These are phyloP conservation scores for Scheffersomyces segobiensis DNA, from an alignment of 1,139 yeast species.

Conservation along the genomic window DNA sequence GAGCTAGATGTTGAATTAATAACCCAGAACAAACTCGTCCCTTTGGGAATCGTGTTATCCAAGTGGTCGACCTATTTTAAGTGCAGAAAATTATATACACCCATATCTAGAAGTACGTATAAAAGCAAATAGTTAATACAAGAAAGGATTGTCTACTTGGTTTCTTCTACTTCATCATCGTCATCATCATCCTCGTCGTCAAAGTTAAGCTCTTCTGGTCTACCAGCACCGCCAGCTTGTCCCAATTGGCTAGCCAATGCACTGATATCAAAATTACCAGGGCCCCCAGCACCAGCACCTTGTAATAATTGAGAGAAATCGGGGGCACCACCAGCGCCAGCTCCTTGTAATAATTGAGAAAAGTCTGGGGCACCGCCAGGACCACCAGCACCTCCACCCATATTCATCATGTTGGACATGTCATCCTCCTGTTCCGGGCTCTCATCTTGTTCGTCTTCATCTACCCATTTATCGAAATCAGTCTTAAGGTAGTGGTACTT, in stretches of 20 bases:
- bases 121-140: background rate
- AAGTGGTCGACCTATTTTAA: background rate
- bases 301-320: constrained; percentile 23
- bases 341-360: constrained; percentile 22
- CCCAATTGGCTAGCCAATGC: constrained; percentile 48
- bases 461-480: constrained; percentile 89
- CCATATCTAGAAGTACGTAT: background rate
- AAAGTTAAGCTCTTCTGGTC: constrained; percentile 32
- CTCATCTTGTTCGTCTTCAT: constrained; percentile 31
- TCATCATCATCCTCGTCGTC: constrained; percentile 30
- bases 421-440: constrained; percentile 45
- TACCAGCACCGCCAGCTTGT: constrained; percentile 33
- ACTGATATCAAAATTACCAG: constrained; percentile 28
- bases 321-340: constrained; percentile 31
- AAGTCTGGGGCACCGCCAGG: constrained; percentile 33
- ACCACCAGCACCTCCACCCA: constrained; percentile 26
- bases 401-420: constrained; percentile 25
- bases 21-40: background rate
- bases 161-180: constrained; percentile 14
- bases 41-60: background rate
- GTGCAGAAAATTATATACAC: background rate
- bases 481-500: constrained; percentile 84
- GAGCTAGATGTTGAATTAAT: background rate
- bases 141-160: background rate
- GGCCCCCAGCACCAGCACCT: constrained; percentile 26